Percentiles rank a stretch among this genome's conserved stretches.
phyloP scores from a whole-genome alignment of 2,329 filamentous ascomycete species.

The Paraconiothyrium sp. region DNA sequence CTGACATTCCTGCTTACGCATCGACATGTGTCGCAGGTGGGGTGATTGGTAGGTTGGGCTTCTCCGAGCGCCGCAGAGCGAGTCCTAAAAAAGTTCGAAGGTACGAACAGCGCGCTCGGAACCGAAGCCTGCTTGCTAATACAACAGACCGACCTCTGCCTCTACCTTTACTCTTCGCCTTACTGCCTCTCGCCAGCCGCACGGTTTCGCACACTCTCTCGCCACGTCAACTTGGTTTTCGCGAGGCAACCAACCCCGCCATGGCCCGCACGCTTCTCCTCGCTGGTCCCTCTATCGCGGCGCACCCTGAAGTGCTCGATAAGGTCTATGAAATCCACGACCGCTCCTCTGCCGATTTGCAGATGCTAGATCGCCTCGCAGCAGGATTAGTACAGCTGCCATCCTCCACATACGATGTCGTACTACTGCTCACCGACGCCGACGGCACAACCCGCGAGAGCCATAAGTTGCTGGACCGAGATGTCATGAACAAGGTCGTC shows the following conservation, averaged over 20 bases:
- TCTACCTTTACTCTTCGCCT: neutral
- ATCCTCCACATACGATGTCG: conserved; percentile 78
- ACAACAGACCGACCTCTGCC: conserved; percentile 7
- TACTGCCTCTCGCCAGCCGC: neutral
- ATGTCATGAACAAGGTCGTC: conserved; percentile 75
- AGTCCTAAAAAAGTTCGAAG: conserved; percentile 33
- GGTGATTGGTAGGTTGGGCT: neutral
- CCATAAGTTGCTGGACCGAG: conserved; percentile 70
- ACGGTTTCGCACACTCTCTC: neutral
- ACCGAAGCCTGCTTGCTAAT: conserved; percentile 33
- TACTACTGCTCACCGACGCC: conserved; percentile 84
- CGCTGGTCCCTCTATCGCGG: conserved; percentile 87
- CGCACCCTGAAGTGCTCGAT: conserved; percentile 81
- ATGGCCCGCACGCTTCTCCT: conserved; percentile 77
- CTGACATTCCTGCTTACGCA: conserved; percentile 22
- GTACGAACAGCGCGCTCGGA: neutral
- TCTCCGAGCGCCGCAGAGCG: conserved; percentile 37
- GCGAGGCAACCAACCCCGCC: conserved; percentile 29
- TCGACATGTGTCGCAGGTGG: conserved; percentile 6
- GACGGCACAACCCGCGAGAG: conserved; percentile 72
- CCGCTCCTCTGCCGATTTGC: conserved; percentile 82
- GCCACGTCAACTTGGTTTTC: neutral
- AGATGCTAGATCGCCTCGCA: conserved; percentile 95
- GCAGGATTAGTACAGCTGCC: conserved; percentile 83
- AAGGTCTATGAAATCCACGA: conserved; percentile 76